phyloP scores from a whole-genome alignment of 371 early-diverging fungal genomes.

The Mortierella sp. region DNA sequence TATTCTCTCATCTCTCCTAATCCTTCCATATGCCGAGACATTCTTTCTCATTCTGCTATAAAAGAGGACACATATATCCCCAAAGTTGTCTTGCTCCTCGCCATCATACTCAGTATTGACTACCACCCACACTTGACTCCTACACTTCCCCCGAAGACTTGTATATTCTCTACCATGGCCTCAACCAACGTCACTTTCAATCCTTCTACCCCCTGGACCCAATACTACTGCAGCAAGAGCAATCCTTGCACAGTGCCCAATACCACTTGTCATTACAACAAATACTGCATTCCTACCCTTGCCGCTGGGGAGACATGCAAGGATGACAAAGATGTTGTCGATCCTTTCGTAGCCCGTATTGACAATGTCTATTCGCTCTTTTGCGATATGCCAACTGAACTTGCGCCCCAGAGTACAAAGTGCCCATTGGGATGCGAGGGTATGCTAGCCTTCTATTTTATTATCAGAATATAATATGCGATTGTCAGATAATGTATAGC shows the following conservation, averaged over 20 bases:
- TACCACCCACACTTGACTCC: not conserved
- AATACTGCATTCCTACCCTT: conserved; percentile 46
- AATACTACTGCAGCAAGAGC: conserved; percentile 36
- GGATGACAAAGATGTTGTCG: conserved; percentile 37
- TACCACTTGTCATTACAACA: conserved; percentile 33
- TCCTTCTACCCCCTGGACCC: conserved; percentile 32
- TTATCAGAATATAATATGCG: not conserved
- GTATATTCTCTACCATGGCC: conserved; percentile 27
- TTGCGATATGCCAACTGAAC: conserved; percentile 43
- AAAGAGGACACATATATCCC: conserved; percentile 3
- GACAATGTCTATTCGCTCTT: conserved; percentile 44
- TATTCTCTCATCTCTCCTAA: not conserved
- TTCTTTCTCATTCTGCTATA: conserved; percentile 11
- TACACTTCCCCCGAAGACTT: conserved; percentile 1
- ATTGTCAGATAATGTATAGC: not conserved
- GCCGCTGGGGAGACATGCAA: conserved; percentile 28
- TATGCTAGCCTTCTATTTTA: conserved; percentile 12
- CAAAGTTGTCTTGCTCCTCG: not conserved
- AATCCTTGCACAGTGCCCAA: conserved; percentile 19
- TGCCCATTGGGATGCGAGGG: conserved; percentile 56
- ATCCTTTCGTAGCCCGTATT: conserved; percentile 53
- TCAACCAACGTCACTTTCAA: conserved; percentile 19
- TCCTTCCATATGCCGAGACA: not conserved
- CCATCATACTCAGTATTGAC: not conserved
- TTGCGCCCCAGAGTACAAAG: conserved; percentile 27